Conservation (phyloP, 768 basidiomycete genomes). For the Macrolepiota albuminosa region DNA sequence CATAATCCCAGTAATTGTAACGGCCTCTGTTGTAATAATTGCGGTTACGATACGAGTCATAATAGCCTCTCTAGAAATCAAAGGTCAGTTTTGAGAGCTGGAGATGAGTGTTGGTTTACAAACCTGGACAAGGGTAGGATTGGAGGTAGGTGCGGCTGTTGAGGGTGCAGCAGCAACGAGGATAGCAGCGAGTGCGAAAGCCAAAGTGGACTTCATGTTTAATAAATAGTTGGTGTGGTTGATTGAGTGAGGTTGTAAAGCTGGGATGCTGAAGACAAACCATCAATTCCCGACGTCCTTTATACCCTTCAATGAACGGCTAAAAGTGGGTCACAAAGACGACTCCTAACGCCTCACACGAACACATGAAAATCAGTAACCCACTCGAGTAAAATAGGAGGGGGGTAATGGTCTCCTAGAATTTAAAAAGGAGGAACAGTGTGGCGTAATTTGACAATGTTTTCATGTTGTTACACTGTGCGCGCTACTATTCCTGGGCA, state of each 20-base stretch:
- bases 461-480: too few relatives aligned
- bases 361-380: not conserved
- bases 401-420: not conserved
- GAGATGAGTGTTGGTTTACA: not conserved
- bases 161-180: not conserved
- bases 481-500: too few relatives aligned
- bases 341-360: not conserved
- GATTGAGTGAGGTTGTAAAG: not conserved
- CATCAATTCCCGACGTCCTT: not conserved
- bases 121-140: not conserved
- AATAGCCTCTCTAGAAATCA: not conserved
- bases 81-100: fast-evolving
- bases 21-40: not conserved
- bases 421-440: not conserved
- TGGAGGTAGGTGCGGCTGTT: not conserved
- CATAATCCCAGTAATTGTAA: not conserved
- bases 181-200: not conserved
- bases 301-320: not conserved
- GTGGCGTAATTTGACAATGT: not conserved
- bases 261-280: not conserved
- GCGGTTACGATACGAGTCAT: not conserved
- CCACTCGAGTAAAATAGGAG: not conserved
- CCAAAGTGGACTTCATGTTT: not conserved
- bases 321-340: not conserved
- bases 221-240: not conserved